phyloP scores from a whole-genome alignment of 306 rosid genomes.

The Fragaria iinumae region DNA sequence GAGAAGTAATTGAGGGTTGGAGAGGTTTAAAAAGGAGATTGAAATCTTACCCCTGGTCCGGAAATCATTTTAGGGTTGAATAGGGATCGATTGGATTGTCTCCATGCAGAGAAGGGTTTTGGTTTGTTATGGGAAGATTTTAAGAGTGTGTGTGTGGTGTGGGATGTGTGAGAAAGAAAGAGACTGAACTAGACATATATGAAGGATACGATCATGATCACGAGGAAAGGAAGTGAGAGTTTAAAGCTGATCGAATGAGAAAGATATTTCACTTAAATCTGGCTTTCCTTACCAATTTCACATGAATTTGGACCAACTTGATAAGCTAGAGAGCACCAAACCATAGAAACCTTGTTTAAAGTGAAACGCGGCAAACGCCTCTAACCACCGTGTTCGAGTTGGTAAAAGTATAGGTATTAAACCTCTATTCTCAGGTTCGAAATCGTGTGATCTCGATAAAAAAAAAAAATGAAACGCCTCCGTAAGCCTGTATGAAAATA shows the following conservation, averaged over 20 bases:
- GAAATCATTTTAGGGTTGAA: slow-evolving; percentile 31
- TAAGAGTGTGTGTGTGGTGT: background rate
- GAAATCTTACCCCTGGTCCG: background rate
- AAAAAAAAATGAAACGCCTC: too few relatives aligned
- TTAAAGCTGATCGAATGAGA: background rate
- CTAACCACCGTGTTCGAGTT: too few relatives aligned
- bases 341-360: too few relatives aligned
- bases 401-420: too few relatives aligned
- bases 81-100: slow-evolving; percentile 25
- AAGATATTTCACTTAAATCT: background rate
- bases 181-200: background rate
- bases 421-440: too few relatives aligned
- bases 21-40: slow-evolving; percentile 7
- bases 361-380: too few relatives aligned
- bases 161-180: background rate
- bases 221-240: background rate
- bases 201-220: background rate
- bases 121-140: slow-evolving; percentile 4
- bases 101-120: slow-evolving; percentile 7
- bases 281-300: too few relatives aligned
- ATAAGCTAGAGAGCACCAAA: too few relatives aligned
- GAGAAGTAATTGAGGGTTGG: background rate
- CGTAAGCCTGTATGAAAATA: too few relatives aligned
- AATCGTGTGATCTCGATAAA: too few relatives aligned
- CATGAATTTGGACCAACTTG: too few relatives aligned